Evolutionary conservation across 768 basidiomycete genomes (phyloP).

Genomic region (Boletellus ananiceps): DNA sequence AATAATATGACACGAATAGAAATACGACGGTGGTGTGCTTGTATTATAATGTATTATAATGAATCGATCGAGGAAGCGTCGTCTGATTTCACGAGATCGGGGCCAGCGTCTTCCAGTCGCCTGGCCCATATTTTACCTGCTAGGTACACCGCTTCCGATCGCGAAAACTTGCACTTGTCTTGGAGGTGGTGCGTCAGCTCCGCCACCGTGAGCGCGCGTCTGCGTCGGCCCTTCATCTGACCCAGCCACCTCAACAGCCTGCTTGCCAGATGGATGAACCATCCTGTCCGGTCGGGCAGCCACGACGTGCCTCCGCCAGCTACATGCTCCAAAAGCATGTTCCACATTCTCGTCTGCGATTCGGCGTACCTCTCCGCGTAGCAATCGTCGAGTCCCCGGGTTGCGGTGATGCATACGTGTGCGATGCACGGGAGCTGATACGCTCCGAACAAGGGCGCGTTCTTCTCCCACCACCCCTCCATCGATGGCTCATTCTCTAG

Average conservation of each 20-base stretch:
- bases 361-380: slow-evolving; percentile 29
- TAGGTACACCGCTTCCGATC: slow-evolving; percentile 18
- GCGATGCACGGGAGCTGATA: slow-evolving; percentile 23
- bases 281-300: slow-evolving; percentile 19
- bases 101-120: slow-evolving; percentile 17
- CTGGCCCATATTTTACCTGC: slow-evolving; percentile 23
- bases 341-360: slow-evolving; percentile 27
- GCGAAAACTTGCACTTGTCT: slow-evolving; percentile 20
- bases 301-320: slow-evolving; percentile 12
- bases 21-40: neutral
- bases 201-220: slow-evolving; percentile 14
- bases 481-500: slow-evolving; percentile 31
- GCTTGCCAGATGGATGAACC: slow-evolving; percentile 24
- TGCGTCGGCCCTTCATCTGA: slow-evolving; percentile 11
- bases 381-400: slow-evolving; percentile 20
- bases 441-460: slow-evolving; percentile 28
- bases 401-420: slow-evolving; percentile 39
- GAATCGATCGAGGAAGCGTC: slow-evolving; percentile 14
- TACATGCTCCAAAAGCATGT: slow-evolving; percentile 19
- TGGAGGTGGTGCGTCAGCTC: slow-evolving; percentile 23
- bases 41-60: neutral
- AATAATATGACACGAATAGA: slow-evolving; percentile 3
- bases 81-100: slow-evolving; percentile 23
- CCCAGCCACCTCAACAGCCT: slow-evolving; percentile 18
- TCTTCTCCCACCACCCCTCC: slow-evolving; percentile 34